Evolutionary conservation across 2,329 filamentous ascomycete genomes (phyloP), one percentile per base, ranked within the genome.

Genomic region (Ceratocystis eucalypticola): DNA sequence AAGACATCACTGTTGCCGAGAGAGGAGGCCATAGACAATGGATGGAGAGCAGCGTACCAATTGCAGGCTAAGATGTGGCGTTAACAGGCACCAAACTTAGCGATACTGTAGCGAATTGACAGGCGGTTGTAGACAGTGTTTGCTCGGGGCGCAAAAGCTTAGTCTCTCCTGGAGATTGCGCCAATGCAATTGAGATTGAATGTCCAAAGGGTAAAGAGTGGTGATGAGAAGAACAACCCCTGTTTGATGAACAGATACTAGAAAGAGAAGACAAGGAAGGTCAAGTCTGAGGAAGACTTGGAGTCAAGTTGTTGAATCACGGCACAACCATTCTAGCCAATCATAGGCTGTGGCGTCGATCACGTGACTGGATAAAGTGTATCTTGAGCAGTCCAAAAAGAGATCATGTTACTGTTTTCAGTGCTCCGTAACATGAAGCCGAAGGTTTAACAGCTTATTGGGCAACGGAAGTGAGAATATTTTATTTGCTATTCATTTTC

Each of bases 81-180:
- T 65, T 65, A 59, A 41, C 50, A 45, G 53, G 22, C 33, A 46
- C 64, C 28, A 28, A 25, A 59, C 22, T 45, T 59, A 61, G 64
- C 33, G 53, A 30, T 61, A 33, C 33, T 22, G 48, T 46, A 48
- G 44, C 61, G 48, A 63, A 63, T 63, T 28, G 44, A 50, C 12
- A 10, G 61, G 22, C 22, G 8, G 50, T 17, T 45, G 15, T 57
- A 33, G 53, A 57, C 53, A 57, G 20, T 17, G 53, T 45, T 48
- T 28, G 33, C 53, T 65, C 48, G 41, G 22, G 53, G 53, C 64
- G 64, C 64, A 59, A 59, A 44, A 65, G 64, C 64, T 65, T 30
- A 22, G 28, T 65, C 64, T 61, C 64, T 65, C 64, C 64, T 44
- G 64, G 53, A 65, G 64, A 66, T 33, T 66, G 57, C 55, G 64